A percentile compares a stretch with the other conserved stretches of the same genome.
phyloP scores from a whole-genome alignment of 2,329 filamentous ascomycete genomes.

The Colletotrichum sp. region DNA sequence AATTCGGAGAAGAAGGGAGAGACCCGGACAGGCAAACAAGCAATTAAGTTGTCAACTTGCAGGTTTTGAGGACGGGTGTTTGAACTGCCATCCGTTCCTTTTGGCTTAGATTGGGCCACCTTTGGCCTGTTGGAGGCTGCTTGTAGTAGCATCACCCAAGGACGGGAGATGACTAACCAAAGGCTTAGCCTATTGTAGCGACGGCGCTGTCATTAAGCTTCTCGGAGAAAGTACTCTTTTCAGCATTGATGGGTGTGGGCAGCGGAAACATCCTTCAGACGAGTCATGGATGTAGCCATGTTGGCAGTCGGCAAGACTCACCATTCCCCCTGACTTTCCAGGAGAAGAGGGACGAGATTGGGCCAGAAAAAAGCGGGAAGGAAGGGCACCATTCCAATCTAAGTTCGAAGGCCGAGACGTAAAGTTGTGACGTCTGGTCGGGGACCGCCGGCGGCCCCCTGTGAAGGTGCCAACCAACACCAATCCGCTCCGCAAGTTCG shows the following conservation, averaged over 20 bases:
- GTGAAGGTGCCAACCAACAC: not conserved
- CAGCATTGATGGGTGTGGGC: not conserved
- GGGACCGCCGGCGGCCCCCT: not conserved
- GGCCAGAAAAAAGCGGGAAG: not conserved
- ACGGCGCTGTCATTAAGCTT: not conserved
- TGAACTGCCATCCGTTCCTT: conserved; percentile 17
- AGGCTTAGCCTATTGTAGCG: not conserved
- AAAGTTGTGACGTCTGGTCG: not conserved
- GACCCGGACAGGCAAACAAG: not conserved
- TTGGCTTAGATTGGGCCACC: not conserved
- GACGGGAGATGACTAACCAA: not conserved
- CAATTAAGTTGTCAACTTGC: not conserved
- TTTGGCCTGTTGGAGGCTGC: not conserved
- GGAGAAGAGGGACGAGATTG: not conserved
- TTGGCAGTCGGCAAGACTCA: not conserved
- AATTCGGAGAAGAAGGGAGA: too few species aligned
- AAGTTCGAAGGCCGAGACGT: conserved; percentile 14
- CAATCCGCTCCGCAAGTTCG: not conserved
- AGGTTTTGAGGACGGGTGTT: not conserved
- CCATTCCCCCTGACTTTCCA: not conserved
- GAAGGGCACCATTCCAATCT: not conserved
- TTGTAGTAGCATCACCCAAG: not conserved
- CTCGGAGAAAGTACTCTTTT: not conserved
- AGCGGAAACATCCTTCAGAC: not conserved
- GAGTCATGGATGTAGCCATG: conserved; percentile 7